A percentile compares a stretch with the other conserved stretches of the same genome.
Conservation (phyloP, 768 basidiomycete species). For the Hygrocybe punicea region DNA sequence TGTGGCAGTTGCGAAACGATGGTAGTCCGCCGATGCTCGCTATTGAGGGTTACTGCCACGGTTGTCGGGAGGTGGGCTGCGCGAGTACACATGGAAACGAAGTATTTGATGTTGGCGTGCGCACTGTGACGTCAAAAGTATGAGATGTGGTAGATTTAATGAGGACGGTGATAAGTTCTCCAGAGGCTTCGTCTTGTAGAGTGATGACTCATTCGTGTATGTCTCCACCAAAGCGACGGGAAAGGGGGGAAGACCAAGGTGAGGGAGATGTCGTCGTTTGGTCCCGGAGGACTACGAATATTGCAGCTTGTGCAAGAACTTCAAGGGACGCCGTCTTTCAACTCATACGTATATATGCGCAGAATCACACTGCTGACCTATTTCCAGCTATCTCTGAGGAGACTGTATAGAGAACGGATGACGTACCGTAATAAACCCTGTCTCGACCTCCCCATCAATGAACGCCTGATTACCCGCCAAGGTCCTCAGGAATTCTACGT, state of each 20-base stretch:
- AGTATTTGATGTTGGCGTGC: slow-evolving; percentile 28
- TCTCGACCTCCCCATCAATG: slow-evolving; percentile 77
- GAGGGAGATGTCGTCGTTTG: slow-evolving; percentile 30
- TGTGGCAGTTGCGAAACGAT: slow-evolving; percentile 69
- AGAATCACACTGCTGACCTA: slow-evolving; percentile 64
- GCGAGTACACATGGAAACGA: slow-evolving; percentile 55
- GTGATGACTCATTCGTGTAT: slow-evolving; percentile 57
- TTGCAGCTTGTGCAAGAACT: slow-evolving; percentile 72
- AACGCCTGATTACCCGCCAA: slow-evolving; percentile 79
- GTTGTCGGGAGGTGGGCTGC: slow-evolving; percentile 50
- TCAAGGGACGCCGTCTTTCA: slow-evolving; percentile 64
- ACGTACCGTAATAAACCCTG: slow-evolving; percentile 83
- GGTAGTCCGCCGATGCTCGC: slow-evolving; percentile 53
- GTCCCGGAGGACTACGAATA: slow-evolving; percentile 71
- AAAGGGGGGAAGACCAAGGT: slow-evolving; percentile 68
- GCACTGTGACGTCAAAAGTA: slow-evolving; percentile 54
- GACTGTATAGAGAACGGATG: slow-evolving; percentile 1
- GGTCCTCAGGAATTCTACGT: slow-evolving; percentile 80
- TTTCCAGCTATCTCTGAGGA: background rate
- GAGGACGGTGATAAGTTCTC: slow-evolving; percentile 41
- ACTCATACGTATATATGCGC: slow-evolving; percentile 72
- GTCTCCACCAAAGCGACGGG: slow-evolving; percentile 78
- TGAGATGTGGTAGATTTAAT: slow-evolving; percentile 39
- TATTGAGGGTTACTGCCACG: slow-evolving; percentile 52
- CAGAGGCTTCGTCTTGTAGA: slow-evolving; percentile 54